Evolutionary conservation across 306 rosid species (phyloP), one percentile per base, ranked within the genome.

Genomic region (Cajanus cajan): DNA sequence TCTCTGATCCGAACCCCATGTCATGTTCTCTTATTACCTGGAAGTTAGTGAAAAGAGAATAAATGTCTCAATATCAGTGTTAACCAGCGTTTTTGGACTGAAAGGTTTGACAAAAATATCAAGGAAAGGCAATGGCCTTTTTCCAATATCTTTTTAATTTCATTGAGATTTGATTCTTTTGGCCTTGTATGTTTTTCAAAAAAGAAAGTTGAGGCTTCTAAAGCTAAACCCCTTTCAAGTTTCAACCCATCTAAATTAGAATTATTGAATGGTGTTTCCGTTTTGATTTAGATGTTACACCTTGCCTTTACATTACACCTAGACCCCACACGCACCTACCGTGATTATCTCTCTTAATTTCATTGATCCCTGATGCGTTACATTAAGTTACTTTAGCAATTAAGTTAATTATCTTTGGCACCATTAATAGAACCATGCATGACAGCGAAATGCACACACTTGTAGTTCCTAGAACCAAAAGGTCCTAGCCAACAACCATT

Each of bases 321-420:
- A 45, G 84, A 62, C 85, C 92, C 97, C 86, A 91, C 96, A 39
- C 13, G 14, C 87, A 89, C 92, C 91, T 12, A 86, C 85, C 90
- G 84, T 82, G 78, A 82, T 80, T 86, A 86, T 63, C 78, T 84
- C 85, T 52, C 63, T 58, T 58, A 80, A 67, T 70, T 78, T 39
- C 40, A 45, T 63, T 44, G 21, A 24, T 73, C 11, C n/a, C n/a
- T n/a, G n/a, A 19, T 67, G 21, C 2, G 16, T 43, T 31, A 28
- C 31, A 76, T 66, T 55, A 62, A 40, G 55, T 65, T 64, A 64
- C 59, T 70, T 71, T 73, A 16, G 28, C 57, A 8, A 31, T 10
- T 70, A 8, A 31, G 10, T 70, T 70, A 75, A 80, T 78, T 39
- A 72, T 61, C 33, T 59, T 67, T 16, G 37, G 19, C 25, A 63